Percentiles rank a stretch among this genome's conserved stretches.
These are phyloP conservation scores for Cercospora sp. DNA, from an alignment of 2,329 filamentous ascomycete genomes.

Conservation along the genomic window DNA sequence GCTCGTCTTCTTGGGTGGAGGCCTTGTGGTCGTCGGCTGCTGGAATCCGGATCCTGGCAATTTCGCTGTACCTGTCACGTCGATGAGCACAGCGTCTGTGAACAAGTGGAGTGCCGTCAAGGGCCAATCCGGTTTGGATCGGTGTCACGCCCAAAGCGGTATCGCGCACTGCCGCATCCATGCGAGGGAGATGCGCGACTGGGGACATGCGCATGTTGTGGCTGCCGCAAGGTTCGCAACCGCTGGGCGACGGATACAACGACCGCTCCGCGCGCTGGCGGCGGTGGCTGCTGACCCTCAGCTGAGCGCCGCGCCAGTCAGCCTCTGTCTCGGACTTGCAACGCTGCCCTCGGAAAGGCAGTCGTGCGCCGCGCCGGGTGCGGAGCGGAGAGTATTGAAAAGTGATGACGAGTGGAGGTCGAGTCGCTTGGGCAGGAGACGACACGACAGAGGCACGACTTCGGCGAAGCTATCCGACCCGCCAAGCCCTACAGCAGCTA, in stretches of 20 bases:
- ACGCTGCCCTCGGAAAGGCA: not conserved
- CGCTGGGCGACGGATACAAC: not conserved
- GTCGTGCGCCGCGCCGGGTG: not conserved
- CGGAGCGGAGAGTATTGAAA: not conserved
- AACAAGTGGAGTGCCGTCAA: conserved; percentile 14
- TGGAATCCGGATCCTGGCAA: conserved; percentile 4
- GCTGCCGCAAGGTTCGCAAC: not conserved
- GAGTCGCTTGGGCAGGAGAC: not conserved
- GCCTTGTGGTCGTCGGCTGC: not conserved
- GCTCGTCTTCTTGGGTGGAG: not conserved
- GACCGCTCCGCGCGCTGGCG: not conserved
- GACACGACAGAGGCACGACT: not conserved
- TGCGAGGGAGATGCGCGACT: not conserved
- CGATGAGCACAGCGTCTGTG: conserved; percentile 10
- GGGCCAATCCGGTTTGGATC: conserved; percentile 7
- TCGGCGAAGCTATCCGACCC: not conserved
- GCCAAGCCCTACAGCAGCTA: not conserved
- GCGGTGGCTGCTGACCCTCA: not conserved
- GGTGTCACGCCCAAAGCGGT: conserved; percentile 15
- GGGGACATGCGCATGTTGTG: not conserved
- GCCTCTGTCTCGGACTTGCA: not conserved
- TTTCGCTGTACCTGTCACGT: not conserved
- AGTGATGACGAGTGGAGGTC: not conserved
- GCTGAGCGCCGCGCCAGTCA: not conserved
- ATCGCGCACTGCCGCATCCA: conserved; percentile 6